Percentiles rank a stretch among this genome's conserved stretches.
Evolutionary conservation across 495 filamentous ascomycete species (phyloP).

Genomic region (Penicillium ochrochloron): DNA sequence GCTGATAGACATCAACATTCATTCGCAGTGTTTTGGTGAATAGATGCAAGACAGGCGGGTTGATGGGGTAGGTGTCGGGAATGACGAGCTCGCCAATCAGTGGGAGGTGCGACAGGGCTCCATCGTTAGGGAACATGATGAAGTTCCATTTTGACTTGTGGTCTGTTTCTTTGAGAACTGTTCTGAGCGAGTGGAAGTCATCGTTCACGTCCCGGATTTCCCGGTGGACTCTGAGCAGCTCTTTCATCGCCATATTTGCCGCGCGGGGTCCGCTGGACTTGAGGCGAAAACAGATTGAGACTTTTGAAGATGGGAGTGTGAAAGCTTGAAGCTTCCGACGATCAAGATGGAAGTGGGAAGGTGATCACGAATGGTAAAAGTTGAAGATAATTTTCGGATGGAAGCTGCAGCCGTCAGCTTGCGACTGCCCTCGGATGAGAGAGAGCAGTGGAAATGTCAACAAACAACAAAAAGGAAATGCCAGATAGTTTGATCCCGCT

Average conservation of each 20-base stretch:
- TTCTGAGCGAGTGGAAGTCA: slow-evolving; percentile 16
- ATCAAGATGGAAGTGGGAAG: not conserved
- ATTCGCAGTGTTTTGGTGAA: slow-evolving; percentile 6
- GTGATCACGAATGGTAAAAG: not conserved
- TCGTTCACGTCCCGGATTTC: slow-evolving; percentile 17
- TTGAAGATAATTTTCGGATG: not conserved
- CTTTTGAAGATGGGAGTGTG: not conserved
- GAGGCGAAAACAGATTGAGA: not conserved
- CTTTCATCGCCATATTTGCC: slow-evolving; percentile 6
- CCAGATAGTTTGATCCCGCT: not conserved
- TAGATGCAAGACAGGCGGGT: slow-evolving; percentile 15
- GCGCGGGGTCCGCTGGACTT: not conserved
- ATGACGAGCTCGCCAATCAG: slow-evolving; percentile 20
- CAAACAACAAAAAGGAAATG: not conserved
- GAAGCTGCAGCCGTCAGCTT: not conserved
- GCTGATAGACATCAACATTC: slow-evolving; percentile 11
- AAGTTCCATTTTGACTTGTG: slow-evolving; percentile 18
- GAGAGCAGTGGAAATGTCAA: not conserved
- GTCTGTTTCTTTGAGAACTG: slow-evolving; percentile 13
- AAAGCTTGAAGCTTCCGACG: not conserved
- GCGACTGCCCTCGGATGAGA: not conserved
- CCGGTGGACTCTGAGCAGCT: slow-evolving; percentile 11
- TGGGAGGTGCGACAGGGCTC: slow-evolving; percentile 18
- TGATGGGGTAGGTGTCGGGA: slow-evolving; percentile 3
- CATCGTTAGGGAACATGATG: slow-evolving; percentile 21